A percentile compares a stretch with the other conserved stretches of the same genome.
Conservation (phyloP, 495 filamentous ascomycete genomes). For the Acidomyces sp. region DNA sequence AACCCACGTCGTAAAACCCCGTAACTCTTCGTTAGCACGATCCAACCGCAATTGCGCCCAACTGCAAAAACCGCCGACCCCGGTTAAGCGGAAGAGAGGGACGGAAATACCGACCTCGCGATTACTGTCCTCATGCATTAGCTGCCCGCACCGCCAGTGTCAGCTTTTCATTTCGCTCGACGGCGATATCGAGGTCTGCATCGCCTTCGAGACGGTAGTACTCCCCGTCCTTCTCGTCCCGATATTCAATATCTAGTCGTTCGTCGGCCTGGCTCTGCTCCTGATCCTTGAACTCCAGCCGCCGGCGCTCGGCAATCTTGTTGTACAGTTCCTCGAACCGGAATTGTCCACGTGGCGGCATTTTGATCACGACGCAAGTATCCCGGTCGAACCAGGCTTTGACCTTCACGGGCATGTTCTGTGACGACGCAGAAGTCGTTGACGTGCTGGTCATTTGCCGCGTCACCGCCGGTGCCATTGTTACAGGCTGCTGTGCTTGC, state of each 20-base stretch:
- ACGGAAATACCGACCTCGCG: no score
- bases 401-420: constrained; percentile 55
- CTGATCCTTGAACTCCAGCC: constrained; percentile 25
- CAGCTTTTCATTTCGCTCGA: constrained; percentile 75
- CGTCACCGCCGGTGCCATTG: constrained; percentile 33
- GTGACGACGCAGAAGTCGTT: constrained; percentile 34
- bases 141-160: constrained; percentile 55
- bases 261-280: constrained; percentile 32
- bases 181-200: constrained; percentile 63
- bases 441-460: constrained; percentile 35
- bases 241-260: constrained; percentile 66
- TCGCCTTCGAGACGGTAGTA: constrained; percentile 63
- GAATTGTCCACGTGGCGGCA: constrained; percentile 54
- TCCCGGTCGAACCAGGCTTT: constrained; percentile 80
- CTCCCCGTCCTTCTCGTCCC: constrained; percentile 67
- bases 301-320: constrained; percentile 54
- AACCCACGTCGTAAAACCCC: no score
- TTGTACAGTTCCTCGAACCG: constrained; percentile 41
- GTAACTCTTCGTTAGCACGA: no score
- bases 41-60: no score
- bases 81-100: no score
- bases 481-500: constrained; percentile 31
- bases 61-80: no score
- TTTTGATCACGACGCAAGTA: constrained; percentile 79
- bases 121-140: constrained; percentile 6